Conservation (phyloP, 2,329 filamentous ascomycete species). For the Aureobasidium pullulans region DNA sequence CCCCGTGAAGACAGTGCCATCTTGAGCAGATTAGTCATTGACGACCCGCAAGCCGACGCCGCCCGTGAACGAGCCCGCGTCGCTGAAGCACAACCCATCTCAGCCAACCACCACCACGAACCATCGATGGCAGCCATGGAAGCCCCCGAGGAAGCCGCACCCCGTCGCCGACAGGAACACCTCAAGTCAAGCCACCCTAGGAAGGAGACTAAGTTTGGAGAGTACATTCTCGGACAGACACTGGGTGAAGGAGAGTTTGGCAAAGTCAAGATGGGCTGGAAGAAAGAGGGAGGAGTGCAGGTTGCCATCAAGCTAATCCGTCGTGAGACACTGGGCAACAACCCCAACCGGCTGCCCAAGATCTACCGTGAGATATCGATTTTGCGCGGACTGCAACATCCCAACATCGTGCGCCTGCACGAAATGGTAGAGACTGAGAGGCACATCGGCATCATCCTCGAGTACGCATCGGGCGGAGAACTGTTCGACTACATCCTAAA, state of each 20-base stretch:
- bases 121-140: slow-evolving; percentile 42
- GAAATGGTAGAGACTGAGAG: slow-evolving; percentile 98
- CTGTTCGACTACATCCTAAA: slow-evolving; percentile 98
- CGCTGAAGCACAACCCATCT: slow-evolving; percentile 48
- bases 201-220: slow-evolving; percentile 85
- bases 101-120: slow-evolving; percentile 36
- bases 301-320: slow-evolving; percentile 98
- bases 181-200: slow-evolving; percentile 41
- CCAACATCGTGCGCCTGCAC: slow-evolving; percentile 92
- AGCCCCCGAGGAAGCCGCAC: slow-evolving; percentile 39
- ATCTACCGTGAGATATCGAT: slow-evolving; percentile 97
- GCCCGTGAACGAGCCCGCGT: slow-evolving; percentile 64
- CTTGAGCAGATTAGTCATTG: slow-evolving; percentile 68
- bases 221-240: slow-evolving; percentile 92
- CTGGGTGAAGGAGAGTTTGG: slow-evolving; percentile 97
- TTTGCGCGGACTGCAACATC: slow-evolving; percentile 77
- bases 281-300: slow-evolving; percentile 82
- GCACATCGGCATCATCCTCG: slow-evolving; percentile 95
- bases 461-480: slow-evolving; percentile 95
- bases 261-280: slow-evolving; percentile 98
- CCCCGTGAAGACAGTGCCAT: slow-evolving; percentile 72
- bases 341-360: slow-evolving; percentile 84
- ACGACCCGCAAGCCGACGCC: slow-evolving; percentile 66
- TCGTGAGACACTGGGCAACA: slow-evolving; percentile 79
- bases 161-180: slow-evolving; percentile 51